Percentiles rank a stretch among this genome's conserved stretches.
phyloP scores from a whole-genome alignment of 1,284 basidiomycete genomes.

The Stygiomarasmius scandens region DNA sequence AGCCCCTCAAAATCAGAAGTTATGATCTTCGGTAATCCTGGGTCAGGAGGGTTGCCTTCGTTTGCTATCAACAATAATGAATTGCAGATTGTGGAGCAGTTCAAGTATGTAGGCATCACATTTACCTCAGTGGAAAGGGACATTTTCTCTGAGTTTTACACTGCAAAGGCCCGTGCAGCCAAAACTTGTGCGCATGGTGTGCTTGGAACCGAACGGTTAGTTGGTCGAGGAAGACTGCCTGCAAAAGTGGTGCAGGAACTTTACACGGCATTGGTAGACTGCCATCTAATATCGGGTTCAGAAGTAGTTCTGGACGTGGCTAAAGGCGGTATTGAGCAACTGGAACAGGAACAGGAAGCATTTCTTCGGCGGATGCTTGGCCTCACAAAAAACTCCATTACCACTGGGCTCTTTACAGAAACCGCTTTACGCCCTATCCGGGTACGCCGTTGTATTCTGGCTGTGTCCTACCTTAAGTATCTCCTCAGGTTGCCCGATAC shows the following conservation, averaged over 20 bases:
- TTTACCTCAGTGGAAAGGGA: background rate
- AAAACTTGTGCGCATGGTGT: background rate
- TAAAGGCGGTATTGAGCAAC: background rate
- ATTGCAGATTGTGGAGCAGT: conserved; percentile 7
- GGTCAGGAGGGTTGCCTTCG: too few relatives aligned
- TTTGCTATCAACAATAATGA: conserved; percentile 23
- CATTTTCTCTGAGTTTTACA: conserved; percentile 5
- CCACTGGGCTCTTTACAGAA: background rate
- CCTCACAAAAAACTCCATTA: background rate
- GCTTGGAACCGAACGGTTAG: background rate
- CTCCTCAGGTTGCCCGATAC: too few relatives aligned
- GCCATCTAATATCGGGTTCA: conserved; percentile 6
- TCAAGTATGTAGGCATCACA: conserved; percentile 12
- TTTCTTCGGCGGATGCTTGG: background rate
- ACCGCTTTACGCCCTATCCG: background rate
- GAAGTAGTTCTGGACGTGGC: conserved; percentile 3
- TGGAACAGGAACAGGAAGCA: background rate
- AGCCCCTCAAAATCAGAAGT: too few relatives aligned
- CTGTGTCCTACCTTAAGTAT: too few relatives aligned
- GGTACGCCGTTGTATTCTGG: too few relatives aligned
- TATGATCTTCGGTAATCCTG: too few relatives aligned
- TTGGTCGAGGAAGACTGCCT: background rate
- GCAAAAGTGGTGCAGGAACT: background rate
- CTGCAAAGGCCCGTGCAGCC: background rate
- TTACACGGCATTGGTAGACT: conserved; percentile 2